Evolutionary conservation across 345 rosid genomes (phyloP).

Genomic region (Iberis pinnata): DNA sequence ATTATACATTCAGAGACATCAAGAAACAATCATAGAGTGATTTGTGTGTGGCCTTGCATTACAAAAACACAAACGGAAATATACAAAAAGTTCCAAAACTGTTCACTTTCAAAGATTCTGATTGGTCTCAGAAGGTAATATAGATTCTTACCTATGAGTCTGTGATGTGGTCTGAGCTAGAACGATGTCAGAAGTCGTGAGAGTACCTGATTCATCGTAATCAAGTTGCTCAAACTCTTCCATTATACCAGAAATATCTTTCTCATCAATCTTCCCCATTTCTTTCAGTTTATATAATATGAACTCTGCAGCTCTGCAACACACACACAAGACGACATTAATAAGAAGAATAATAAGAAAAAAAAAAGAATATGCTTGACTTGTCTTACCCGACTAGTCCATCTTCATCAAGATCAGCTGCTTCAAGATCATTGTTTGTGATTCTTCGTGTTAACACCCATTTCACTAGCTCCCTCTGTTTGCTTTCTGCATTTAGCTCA

Average conservation of each 20-base stretch:
- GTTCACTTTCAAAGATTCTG: no score
- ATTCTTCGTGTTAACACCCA: constrained; percentile 55
- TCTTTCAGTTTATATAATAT: constrained; percentile 59
- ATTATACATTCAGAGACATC: no score
- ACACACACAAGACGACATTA: background rate
- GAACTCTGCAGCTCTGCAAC: constrained; percentile 40
- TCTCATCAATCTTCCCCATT: constrained; percentile 64
- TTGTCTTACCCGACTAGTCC: constrained; percentile 54
- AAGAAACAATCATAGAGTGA: no score
- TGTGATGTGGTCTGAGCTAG: no score
- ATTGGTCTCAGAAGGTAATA: background rate
- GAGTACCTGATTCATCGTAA: constrained; percentile 31
- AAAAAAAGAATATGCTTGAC: background rate
- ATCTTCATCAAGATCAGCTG: constrained; percentile 60
- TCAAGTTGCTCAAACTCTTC: constrained; percentile 61
- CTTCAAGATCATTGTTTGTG: constrained; percentile 55
- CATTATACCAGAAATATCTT: constrained; percentile 42
- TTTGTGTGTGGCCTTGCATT: no score
- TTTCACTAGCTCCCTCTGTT: constrained; percentile 46
- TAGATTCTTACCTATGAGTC: background rate
- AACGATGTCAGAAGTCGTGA: constrained; percentile 11
- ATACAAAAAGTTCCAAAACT: no score
- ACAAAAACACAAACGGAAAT: no score
- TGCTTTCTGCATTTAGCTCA: constrained; percentile 50
- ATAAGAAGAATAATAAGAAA: background rate